Evolutionary conservation across 805 yeast species (phyloP).

Genomic region (Metschnikowia proteae): DNA sequence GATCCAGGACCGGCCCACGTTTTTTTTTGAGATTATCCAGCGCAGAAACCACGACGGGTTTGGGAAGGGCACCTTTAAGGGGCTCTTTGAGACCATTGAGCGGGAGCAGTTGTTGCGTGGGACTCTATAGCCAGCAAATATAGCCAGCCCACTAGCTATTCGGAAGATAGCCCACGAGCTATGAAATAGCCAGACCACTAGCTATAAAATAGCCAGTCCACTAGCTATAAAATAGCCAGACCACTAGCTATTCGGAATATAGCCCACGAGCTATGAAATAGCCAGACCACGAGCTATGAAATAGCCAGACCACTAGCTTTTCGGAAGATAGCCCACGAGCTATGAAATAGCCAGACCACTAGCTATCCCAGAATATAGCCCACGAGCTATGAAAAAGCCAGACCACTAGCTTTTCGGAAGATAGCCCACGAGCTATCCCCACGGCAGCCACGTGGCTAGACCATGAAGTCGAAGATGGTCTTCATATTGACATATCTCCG

Average conservation of each 20-base stretch:
- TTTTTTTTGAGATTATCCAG: conserved; percentile 79
- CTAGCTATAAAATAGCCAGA: background rate
- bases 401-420: background rate
- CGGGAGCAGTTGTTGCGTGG: conserved; percentile 72
- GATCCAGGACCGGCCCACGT: conserved; percentile 71
- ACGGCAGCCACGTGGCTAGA: too few species aligned
- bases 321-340: too few species aligned
- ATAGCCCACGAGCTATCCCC: too few species aligned
- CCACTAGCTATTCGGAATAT: background rate
- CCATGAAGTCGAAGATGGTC: conserved; percentile 65
- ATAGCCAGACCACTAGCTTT: background rate
- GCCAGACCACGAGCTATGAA: background rate
- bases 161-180: too few species aligned
- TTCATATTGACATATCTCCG: conserved; percentile 87
- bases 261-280: too few species aligned
- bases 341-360: background rate
- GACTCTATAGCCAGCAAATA: conserved; percentile 33
- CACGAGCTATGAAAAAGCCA: too few species aligned
- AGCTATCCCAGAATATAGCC: too few species aligned
- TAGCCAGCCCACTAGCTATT: background rate
- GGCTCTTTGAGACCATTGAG: conserved; percentile 76
- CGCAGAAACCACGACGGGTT: conserved; percentile 78
- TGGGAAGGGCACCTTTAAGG: conserved; percentile 86
- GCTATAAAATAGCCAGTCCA: background rate
- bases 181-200: background rate